Conservation (phyloP, 148 eudicot species). For the Fagopyrum homotropicum region DNA sequence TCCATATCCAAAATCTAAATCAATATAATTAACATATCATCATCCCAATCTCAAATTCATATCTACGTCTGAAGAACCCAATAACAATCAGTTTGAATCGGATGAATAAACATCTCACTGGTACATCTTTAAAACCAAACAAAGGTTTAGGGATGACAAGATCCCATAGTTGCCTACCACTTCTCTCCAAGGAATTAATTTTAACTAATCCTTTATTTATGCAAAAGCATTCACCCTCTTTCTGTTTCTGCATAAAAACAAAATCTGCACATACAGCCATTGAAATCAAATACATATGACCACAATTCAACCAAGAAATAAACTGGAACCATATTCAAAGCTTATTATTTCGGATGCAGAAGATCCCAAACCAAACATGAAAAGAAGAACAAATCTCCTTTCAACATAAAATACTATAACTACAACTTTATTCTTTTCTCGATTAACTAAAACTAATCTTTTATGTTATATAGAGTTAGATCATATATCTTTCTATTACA, state of each 20-base stretch:
- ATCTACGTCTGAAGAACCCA: slow-evolving; percentile 2
- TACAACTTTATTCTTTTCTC: too few relatives aligned
- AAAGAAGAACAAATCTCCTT: too few relatives aligned
- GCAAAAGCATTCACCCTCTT: background rate
- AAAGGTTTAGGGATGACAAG: background rate
- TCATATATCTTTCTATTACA: too few relatives aligned
- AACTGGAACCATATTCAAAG: too few relatives aligned
- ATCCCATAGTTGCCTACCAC: background rate
- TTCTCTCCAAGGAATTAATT: background rate
- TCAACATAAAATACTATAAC: too few relatives aligned
- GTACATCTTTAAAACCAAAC: background rate
- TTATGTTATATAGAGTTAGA: too few relatives aligned
- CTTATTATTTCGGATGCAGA: too few relatives aligned
- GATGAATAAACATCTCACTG: background rate
- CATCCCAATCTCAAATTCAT: background rate
- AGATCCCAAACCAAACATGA: too few relatives aligned
- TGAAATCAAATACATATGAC: background rate
- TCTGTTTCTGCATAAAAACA: background rate
- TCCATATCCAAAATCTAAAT: too few relatives aligned
- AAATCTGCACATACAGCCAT: background rate
- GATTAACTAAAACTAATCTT: too few relatives aligned
- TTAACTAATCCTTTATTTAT: background rate
- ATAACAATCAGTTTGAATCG: background rate
- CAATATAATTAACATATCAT: too few relatives aligned
- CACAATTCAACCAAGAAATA: too few relatives aligned